These are phyloP conservation scores for Malus sylvestris DNA, from an alignment of 306 rosid species.

Conservation along the genomic window DNA sequence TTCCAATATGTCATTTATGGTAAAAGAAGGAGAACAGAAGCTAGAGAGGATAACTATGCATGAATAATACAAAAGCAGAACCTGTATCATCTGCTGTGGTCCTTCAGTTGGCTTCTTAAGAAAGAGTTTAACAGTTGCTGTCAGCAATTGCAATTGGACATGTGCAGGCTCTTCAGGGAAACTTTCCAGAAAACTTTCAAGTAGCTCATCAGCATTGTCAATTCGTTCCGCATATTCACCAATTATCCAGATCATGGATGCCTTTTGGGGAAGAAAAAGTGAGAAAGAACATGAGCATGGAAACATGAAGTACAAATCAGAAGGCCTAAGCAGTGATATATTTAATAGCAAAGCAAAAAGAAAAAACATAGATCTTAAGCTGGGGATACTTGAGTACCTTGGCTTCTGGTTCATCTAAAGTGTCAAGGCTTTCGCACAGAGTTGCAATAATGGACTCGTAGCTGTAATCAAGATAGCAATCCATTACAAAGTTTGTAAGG, in stretches of 20 bases:
- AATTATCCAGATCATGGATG: conserved; percentile 99
- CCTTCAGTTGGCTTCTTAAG: conserved; percentile 99
- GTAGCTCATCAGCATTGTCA: conserved; percentile 99
- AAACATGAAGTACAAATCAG: background rate
- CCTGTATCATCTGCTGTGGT: conserved; percentile 99
- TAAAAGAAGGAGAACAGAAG: background rate
- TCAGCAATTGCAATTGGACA: conserved; percentile 92
- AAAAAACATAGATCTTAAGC: background rate
- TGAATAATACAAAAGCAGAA: conserved; percentile 18
- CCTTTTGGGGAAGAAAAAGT: conserved; percentile 27
- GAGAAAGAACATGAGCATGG: background rate
- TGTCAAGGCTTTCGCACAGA: conserved; percentile 93
- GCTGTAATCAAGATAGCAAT: conserved; percentile 31
- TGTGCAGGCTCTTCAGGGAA: conserved; percentile 96
- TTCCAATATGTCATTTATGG: background rate
- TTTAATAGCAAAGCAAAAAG: background rate
- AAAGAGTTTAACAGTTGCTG: conserved; percentile 97
- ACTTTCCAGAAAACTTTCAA: conserved; percentile 95
- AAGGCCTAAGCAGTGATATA: background rate
- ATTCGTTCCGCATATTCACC: conserved; percentile 99
- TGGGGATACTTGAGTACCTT: conserved; percentile 45
- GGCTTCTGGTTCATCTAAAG: conserved; percentile 98
- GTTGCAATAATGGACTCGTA: conserved; percentile 99
- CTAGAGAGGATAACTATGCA: background rate
- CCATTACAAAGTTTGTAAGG: conserved; percentile 18